Base-by-base conservation (phyloP, 2,329 filamentous ascomycete genomes). In the Ilyonectria mors-panacis region DNA sequence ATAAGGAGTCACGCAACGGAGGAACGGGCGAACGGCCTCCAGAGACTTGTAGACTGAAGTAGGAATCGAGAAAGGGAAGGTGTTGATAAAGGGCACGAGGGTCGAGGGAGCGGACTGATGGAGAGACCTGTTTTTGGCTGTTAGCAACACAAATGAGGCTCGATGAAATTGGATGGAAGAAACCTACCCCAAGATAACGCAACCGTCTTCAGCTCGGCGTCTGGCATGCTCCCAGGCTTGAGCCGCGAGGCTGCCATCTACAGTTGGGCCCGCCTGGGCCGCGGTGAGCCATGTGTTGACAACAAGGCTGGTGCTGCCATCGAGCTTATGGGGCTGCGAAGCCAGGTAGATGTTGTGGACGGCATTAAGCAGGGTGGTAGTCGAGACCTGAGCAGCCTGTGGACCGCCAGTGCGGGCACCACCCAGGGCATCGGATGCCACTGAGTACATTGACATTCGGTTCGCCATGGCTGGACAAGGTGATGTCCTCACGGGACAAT, bases 201-300 rank as follows among this genome's bases (percentile, higher is more conserved):
- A 98, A 17, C 94, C 95, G 83, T 99, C 96, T 80, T 99, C 96
- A 47, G 96, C 96, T 83, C 96, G 90, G 69, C 96, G 91, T 73
- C 95, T 89, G 63, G 96, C 95, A 85, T 99, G 96, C 83, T 99
- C 96, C 95, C 96, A 99, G 3, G 95, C 94, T 78, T 94, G 90
- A 59, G 89, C 86, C 17, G 93, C 93, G 57, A 99, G 83, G 23
- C 92, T 89, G 47, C 88, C 83, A 81, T 99, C 96, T 47, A 98
- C 89, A 8, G 93, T 94, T 3, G 89, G 86, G 44, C 91, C 89
- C 26, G 88, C 84, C 72, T 93, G 93, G 30, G 89, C 87, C 19
- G 94, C 93, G 4, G 94, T 97, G 59, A 96, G 87, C 95, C 95
- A 98, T 64, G 94, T 98, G 83, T 98, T 98, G 72, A 98, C 94